Conservation (phyloP, 2,329 filamentous ascomycete genomes). For the Aureobasidium sp. region DNA sequence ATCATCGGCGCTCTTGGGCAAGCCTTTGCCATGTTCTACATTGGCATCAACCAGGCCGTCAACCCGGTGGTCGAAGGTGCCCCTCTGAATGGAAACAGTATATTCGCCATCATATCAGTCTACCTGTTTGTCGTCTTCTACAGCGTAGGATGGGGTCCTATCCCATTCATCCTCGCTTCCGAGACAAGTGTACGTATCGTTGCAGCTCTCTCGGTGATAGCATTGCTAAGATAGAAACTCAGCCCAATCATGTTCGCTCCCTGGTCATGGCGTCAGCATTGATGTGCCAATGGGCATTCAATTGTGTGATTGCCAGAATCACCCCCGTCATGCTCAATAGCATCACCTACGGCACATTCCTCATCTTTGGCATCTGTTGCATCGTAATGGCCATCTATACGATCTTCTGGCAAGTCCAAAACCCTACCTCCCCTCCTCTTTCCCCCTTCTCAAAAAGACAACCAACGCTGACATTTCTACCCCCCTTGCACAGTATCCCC, state of each 20-base stretch:
- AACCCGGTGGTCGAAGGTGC: conserved; percentile 48
- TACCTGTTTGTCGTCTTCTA: conserved; percentile 45
- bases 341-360: conserved; percentile 37
- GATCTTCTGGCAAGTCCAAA: conserved; percentile 26
- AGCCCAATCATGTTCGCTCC: conserved; percentile 30
- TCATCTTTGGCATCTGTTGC: conserved; percentile 37
- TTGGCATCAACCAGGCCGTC: conserved; percentile 24
- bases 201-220: background rate
- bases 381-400: conserved; percentile 37
- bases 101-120: conserved; percentile 46
- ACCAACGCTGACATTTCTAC: background rate
- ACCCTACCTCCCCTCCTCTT: no score
- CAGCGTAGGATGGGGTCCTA: conserved; percentile 40
- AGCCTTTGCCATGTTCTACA: conserved; percentile 39
- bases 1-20: conserved; percentile 37
- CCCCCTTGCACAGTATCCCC: conserved; percentile 25
- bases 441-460: no score
- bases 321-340: conserved; percentile 37
- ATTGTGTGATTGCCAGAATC: conserved; percentile 25
- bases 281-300: conserved; percentile 43
- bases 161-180: conserved; percentile 38
- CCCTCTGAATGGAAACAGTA: conserved; percentile 54
- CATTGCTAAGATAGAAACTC: background rate
- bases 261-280: conserved; percentile 38
- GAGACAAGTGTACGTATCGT: conserved; percentile 25